These are phyloP conservation scores for Ceratobasidium sp. DNA, from an alignment of 1,284 basidiomycete species.

Conservation along the genomic window DNA sequence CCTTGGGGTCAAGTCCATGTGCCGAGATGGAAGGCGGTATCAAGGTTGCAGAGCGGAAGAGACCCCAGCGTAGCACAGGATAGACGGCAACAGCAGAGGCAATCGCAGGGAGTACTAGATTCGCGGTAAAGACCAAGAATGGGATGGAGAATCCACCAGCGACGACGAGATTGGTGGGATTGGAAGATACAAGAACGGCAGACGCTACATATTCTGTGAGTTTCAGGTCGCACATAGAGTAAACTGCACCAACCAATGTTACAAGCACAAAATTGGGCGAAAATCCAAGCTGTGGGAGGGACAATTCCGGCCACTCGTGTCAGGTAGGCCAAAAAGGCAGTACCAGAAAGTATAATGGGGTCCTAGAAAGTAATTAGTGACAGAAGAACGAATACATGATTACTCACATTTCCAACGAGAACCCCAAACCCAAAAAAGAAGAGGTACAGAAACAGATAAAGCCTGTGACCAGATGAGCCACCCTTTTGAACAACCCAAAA, in stretches of 20 bases:
- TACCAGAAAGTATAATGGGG: constrained; percentile 84
- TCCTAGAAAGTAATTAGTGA: constrained; percentile 54
- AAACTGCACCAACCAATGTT: constrained; percentile 80
- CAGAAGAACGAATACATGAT: neutral
- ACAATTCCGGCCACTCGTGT: constrained; percentile 70
- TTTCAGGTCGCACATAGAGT: constrained; percentile 44
- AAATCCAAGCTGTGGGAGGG: constrained; percentile 69
- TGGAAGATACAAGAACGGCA: constrained; percentile 54
- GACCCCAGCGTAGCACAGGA: constrained; percentile 48
- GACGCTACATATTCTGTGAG: constrained; percentile 45
- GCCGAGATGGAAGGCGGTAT: constrained; percentile 30
- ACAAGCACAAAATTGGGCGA: constrained; percentile 73
- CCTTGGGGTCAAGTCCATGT: constrained; percentile 51
- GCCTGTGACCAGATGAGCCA: constrained; percentile 68
- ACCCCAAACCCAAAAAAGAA: constrained; percentile 82
- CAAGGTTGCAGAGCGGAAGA: constrained; percentile 44
- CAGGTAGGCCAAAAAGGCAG: constrained; percentile 86
- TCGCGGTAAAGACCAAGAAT: constrained; percentile 45
- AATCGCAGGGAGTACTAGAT: constrained; percentile 41
- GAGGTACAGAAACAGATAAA: constrained; percentile 81
- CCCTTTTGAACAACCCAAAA: constrained; percentile 85
- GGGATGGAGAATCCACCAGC: constrained; percentile 51
- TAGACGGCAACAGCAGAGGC: constrained; percentile 39
- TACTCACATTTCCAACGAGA: constrained; percentile 77
- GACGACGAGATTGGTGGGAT: constrained; percentile 57